phyloP scores from a whole-genome alignment of 768 basidiomycete genomes.

The Pleurotus tuber-regium region DNA sequence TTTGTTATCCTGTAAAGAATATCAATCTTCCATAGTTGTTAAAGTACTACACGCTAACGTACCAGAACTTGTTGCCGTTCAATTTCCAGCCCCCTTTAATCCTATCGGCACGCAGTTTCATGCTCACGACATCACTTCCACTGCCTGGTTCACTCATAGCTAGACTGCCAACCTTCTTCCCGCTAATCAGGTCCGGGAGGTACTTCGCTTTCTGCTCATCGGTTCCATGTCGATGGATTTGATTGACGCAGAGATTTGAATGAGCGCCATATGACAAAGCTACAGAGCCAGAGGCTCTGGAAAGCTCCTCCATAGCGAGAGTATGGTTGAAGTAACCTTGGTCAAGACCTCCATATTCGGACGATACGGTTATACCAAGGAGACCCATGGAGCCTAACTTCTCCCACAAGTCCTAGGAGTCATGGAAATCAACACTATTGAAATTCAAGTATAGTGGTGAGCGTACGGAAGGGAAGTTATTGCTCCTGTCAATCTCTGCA shows the following conservation, averaged over 20 bases:
- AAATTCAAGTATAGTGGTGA: too few relatives aligned
- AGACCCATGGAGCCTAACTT: slow-evolving; percentile 93
- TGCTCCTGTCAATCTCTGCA: slow-evolving; percentile 81
- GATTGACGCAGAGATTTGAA: slow-evolving; percentile 86
- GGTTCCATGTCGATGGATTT: slow-evolving; percentile 84
- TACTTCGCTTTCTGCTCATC: slow-evolving; percentile 82
- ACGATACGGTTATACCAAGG: slow-evolving; percentile 80
- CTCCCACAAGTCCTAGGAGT: slow-evolving; percentile 81
- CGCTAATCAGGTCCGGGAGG: slow-evolving; percentile 75
- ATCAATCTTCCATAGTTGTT: too few relatives aligned
- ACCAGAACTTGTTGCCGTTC: slow-evolving; percentile 96
- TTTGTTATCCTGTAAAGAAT: slow-evolving; percentile 97
- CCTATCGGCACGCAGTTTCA: slow-evolving; percentile 82
- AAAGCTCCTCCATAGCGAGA: slow-evolving; percentile 93
- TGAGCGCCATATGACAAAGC: slow-evolving; percentile 92
- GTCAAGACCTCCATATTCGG: slow-evolving; percentile 78
- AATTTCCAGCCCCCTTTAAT: slow-evolving; percentile 72
- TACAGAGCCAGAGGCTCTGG: slow-evolving; percentile 86
- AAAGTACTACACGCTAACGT: too few relatives aligned
- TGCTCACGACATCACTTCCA: slow-evolving; percentile 95
- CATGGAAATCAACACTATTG: too few relatives aligned
- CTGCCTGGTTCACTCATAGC: slow-evolving; percentile 94
- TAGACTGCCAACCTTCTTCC: slow-evolving; percentile 82
- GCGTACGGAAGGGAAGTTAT: slow-evolving; percentile 74
- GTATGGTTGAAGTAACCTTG: slow-evolving; percentile 87